Base-by-base conservation (phyloP, 176 grass and related monocot genomes). In the Puccinellia tenuiflora region DNA sequence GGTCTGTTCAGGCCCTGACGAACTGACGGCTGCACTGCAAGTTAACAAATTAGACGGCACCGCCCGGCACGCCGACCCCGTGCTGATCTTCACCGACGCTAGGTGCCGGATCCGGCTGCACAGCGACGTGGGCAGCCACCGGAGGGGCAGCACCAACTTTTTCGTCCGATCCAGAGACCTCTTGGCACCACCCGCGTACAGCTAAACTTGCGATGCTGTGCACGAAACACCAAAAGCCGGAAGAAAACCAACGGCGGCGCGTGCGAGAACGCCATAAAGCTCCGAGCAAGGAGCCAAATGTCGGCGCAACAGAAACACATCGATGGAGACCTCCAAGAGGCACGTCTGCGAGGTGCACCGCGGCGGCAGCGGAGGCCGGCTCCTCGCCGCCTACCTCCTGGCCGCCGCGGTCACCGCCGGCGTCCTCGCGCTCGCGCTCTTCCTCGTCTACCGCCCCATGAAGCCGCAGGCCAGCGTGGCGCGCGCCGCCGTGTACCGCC, bases 401-500 rank as follows among this genome's bases (percentile, higher is more conserved):
- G n/a, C 71, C 35, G 25, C 88, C 14, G 24, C 52, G 34, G 22
- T 1, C 4, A 25, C 77, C 15, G 78, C 75, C 15, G 78, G 69
- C 59, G 31, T 83, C 79, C 52, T 21, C 63, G 74, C 64, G 31
- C 75, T 92, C 37, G 25, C 34, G 14, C 56, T 91, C 33, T 97
- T 89, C 86, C 40, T 94, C 33, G 57, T 89, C 47, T 97, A 92
- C 88, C 84, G 84, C 35, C 88, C 92, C 33, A 37, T 50, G 25
- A 91, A 81, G 81, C 95, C 92, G 35, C 92, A 88, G 42, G 83
- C 88, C 56, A 83, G 78, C 51, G 88, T 94, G 34, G 9, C 37
- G 37, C 56, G 75, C 60, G 73, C 86, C 70, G 75, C 84, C 13
- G 77, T 97, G 70, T 94, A 85, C 84, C 77, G 65, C 38, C 63